These are phyloP conservation scores for Glutinoglossum americanum DNA, from an alignment of 495 filamentous ascomycete species.

Conservation along the genomic window DNA sequence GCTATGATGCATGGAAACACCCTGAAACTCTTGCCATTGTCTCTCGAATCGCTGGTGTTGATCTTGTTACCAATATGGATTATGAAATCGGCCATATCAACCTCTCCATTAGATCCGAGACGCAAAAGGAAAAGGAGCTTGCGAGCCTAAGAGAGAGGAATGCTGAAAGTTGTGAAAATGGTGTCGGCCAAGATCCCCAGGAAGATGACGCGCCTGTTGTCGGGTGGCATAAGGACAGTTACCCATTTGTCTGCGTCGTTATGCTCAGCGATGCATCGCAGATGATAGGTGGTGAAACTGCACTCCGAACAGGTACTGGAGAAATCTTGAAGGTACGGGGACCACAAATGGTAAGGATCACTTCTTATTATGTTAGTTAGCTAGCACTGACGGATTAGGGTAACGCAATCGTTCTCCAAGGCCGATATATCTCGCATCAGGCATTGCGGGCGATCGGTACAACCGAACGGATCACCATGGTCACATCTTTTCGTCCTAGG, in stretches of 20 bases:
- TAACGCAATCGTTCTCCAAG: conserved; percentile 45
- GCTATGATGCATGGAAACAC: conserved; percentile 48
- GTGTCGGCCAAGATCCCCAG: conserved; percentile 15
- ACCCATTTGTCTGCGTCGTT: conserved; percentile 56
- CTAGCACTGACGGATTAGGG: conserved; percentile 23
- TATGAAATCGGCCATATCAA: conserved; percentile 59
- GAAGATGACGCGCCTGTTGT: conserved; percentile 46
- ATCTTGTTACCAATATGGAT: conserved; percentile 47
- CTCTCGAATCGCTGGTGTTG: conserved; percentile 53
- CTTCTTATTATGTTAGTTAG: neutral
- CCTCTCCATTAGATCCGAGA: conserved; percentile 34
- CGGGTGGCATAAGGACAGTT: conserved; percentile 54
- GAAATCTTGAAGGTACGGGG: conserved; percentile 46
- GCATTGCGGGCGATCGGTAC: conserved; percentile 40
- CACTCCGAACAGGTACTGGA: conserved; percentile 34
- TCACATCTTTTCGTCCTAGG: conserved; percentile 47
- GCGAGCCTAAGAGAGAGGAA: conserved; percentile 18
- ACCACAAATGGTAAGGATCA: conserved; percentile 32
- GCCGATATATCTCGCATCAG: conserved; percentile 50
- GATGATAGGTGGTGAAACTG: conserved; percentile 57
- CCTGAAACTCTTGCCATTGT: conserved; percentile 41
- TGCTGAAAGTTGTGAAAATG: conserved; percentile 26
- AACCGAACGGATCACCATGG: conserved; percentile 48
- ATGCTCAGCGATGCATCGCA: conserved; percentile 51
- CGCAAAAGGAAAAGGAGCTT: conserved; percentile 29